Conservation (phyloP, 176 grass and related monocot genomes). For the Melocanna baccifera region DNA sequence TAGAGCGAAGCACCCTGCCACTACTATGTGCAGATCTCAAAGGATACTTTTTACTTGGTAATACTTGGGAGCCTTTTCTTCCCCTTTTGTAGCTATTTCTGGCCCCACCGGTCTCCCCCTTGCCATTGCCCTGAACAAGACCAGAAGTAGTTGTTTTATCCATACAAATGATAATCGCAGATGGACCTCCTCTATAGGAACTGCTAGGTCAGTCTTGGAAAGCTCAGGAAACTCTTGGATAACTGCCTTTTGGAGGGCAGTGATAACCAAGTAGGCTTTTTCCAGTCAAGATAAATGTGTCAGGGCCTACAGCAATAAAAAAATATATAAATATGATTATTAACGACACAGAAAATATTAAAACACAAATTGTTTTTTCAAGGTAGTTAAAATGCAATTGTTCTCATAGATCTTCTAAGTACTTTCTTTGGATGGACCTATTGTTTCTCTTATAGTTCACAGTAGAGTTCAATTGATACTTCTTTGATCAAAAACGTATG, state of each 20-base stretch:
- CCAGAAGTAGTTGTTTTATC: constrained; percentile 3
- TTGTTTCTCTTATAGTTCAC: constrained; percentile 10
- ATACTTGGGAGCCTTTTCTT: constrained; percentile 38
- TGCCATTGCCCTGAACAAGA: constrained; percentile 5
- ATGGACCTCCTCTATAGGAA: constrained; percentile 18
- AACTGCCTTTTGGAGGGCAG: neutral
- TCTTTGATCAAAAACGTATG: constrained; percentile 1
- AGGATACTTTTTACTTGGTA: constrained; percentile 45
- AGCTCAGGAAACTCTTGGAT: neutral
- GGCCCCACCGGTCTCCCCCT: neutral
- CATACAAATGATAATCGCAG: neutral
- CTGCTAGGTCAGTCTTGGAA: neutral
- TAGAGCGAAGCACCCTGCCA: constrained; percentile 59
- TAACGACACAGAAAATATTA: neutral
- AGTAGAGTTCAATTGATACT: neutral
- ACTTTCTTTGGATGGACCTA: constrained; percentile 12
- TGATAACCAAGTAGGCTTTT: neutral
- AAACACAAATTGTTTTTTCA: neutral
- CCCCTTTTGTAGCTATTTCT: constrained; percentile 20
- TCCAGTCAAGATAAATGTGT: constrained; percentile 2
- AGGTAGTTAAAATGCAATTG: neutral
- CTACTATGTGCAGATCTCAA: constrained; percentile 58
- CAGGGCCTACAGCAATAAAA: constrained; percentile 36
- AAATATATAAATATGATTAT: constrained; percentile 13
- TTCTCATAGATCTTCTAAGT: neutral